Percentiles rank a stretch among this genome's conserved stretches.
Evolutionary conservation across 2,329 filamentous ascomycete species (phyloP).

Genomic region (Fusarium sp.): DNA sequence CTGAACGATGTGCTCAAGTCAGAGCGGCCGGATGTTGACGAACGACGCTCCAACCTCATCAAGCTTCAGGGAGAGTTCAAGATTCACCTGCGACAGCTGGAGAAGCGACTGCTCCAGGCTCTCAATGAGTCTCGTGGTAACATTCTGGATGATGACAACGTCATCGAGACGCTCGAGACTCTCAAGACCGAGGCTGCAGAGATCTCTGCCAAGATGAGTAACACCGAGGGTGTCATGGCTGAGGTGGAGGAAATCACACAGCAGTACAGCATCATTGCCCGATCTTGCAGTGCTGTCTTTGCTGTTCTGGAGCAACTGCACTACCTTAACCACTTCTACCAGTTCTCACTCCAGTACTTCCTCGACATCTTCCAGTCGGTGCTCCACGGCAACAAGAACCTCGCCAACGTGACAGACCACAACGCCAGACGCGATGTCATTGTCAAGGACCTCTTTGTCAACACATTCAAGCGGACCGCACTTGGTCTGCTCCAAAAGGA

Average conservation of each 20-base stretch:
- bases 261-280: slow-evolving; percentile 92
- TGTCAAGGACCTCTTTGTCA: slow-evolving; percentile 89
- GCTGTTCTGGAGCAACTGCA: slow-evolving; percentile 96
- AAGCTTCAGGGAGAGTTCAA: slow-evolving; percentile 99
- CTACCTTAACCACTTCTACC: slow-evolving; percentile 99
- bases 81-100: slow-evolving; percentile 93
- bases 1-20: slow-evolving; percentile 98
- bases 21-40: slow-evolving; percentile 96
- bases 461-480: slow-evolving; percentile 92
- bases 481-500: slow-evolving; percentile 94
- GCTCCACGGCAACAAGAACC: slow-evolving; percentile 80
- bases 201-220: slow-evolving; percentile 94
- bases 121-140: slow-evolving; percentile 98
- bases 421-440: slow-evolving; percentile 88
- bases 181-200: slow-evolving; percentile 98
- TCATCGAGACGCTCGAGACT: slow-evolving; percentile 97
- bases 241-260: slow-evolving; percentile 97
- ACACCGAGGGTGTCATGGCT: slow-evolving; percentile 97
- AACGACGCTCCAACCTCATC: slow-evolving; percentile 95
- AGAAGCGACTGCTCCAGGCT: slow-evolving; percentile 92
- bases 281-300: slow-evolving; percentile 96
- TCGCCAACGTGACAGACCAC: slow-evolving; percentile 78
- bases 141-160: slow-evolving; percentile 97
- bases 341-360: slow-evolving; percentile 99
- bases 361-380: slow-evolving; percentile 97